These are phyloP conservation scores for Neurospora tetrasperma DNA, from an alignment of 495 filamentous ascomycete genomes.

Conservation along the genomic window DNA sequence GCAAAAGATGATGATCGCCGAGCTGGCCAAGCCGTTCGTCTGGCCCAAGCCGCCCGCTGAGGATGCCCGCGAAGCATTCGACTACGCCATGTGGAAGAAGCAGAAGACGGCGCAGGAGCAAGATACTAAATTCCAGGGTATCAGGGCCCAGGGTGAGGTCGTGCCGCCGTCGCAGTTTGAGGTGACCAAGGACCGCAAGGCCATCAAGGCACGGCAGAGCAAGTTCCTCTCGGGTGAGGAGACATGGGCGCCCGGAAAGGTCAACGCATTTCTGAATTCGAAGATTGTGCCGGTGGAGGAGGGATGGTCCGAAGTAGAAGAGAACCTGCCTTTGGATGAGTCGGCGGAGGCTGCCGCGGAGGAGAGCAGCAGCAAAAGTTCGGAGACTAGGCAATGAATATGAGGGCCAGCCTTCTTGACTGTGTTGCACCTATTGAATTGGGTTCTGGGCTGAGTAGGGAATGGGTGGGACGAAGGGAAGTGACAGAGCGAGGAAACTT, in stretches of 20 bases:
- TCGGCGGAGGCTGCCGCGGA: slow-evolving; percentile 11
- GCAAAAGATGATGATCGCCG: slow-evolving; percentile 84
- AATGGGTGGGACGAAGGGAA: neutral
- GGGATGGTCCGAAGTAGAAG: slow-evolving; percentile 24
- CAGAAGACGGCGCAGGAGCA: slow-evolving; percentile 30
- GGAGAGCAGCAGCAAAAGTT: neutral
- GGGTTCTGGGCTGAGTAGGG: neutral
- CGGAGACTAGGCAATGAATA: neutral
- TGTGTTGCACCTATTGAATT: neutral
- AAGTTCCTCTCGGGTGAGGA: slow-evolving; percentile 22
- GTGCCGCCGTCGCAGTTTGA: slow-evolving; percentile 9
- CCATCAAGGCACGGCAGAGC: slow-evolving; percentile 23
- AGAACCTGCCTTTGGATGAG: slow-evolving; percentile 5
- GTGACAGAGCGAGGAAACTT: neutral
- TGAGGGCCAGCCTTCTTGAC: neutral
- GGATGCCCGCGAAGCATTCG: slow-evolving; percentile 36
- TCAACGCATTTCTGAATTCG: slow-evolving; percentile 33
- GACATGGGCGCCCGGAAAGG: slow-evolving; percentile 35
- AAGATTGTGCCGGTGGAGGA: slow-evolving; percentile 20
- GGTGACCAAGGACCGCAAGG: slow-evolving; percentile 11
- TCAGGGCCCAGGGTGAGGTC: slow-evolving; percentile 14
- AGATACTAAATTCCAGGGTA: slow-evolving; percentile 23
- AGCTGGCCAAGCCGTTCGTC: slow-evolving; percentile 72
- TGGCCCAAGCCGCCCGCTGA: slow-evolving; percentile 57
- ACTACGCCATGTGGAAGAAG: slow-evolving; percentile 20